Conservation (phyloP, 208 protist genomes). For the Crithidia fasciculata region DNA sequence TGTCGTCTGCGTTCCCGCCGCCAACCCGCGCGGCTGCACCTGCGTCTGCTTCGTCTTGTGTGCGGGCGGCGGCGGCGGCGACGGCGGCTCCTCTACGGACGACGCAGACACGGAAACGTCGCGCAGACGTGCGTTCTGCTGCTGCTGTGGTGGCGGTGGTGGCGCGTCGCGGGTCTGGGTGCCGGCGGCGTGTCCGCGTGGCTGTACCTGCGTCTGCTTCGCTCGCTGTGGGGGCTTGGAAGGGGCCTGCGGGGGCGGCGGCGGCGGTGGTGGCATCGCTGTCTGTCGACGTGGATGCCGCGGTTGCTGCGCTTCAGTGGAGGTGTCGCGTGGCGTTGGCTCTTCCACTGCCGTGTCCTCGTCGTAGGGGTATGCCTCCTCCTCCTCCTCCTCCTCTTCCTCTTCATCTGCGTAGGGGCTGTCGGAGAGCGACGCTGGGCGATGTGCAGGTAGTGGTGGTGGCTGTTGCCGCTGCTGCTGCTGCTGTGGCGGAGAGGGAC, state of each 20-base stretch:
- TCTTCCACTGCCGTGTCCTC: neutral
- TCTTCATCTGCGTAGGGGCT: neutral
- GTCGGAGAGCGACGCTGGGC: neutral
- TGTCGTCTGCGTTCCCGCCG: neutral
- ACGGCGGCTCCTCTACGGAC: neutral
- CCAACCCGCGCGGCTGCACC: neutral
- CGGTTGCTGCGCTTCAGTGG: neutral
- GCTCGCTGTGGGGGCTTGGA: neutral
- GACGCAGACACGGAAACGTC: neutral
- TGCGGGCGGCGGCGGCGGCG: no score
- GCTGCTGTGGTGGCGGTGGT: neutral
- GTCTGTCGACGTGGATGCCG: neutral
- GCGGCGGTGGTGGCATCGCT: neutral
- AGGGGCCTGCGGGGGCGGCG: constrained; percentile 1
- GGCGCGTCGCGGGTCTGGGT: constrained; percentile 1
- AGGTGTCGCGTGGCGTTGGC: constrained; percentile 8
- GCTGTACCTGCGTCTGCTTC: constrained; percentile 12
- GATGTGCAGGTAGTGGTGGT: neutral
- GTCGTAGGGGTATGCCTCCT: neutral
- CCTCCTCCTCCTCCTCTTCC: constrained; percentile 1
- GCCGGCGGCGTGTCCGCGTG: neutral
- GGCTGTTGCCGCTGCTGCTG: neutral
- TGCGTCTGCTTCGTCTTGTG: constrained; percentile 7
- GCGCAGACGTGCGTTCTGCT: neutral
- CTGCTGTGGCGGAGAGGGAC: neutral